These are phyloP conservation scores for Ajuga chamaepitys DNA, from an alignment of 257 asterid species.

Conservation along the genomic window DNA sequence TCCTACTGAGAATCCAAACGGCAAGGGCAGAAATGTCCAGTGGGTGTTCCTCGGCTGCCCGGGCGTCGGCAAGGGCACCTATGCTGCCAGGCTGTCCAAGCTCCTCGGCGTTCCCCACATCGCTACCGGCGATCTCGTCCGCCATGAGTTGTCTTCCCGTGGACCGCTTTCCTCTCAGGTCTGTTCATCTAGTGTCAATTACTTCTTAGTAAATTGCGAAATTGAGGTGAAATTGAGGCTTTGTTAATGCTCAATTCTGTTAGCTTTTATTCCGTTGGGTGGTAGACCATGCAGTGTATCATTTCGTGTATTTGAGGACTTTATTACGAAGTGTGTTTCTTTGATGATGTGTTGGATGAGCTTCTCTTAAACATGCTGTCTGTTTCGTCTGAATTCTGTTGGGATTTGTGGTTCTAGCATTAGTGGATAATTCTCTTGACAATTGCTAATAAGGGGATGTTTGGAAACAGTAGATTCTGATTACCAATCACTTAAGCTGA, in stretches of 20 bases:
- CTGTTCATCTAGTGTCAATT: neutral
- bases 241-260: neutral
- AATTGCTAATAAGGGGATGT: no score
- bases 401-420: neutral
- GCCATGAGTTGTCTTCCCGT: constrained; percentile 62
- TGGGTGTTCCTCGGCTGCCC: constrained; percentile 98
- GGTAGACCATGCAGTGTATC: no score
- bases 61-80: constrained; percentile 96
- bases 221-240: neutral
- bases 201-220: neutral
- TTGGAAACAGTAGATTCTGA: no score
- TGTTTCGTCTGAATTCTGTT: neutral
- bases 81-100: constrained; percentile 70
- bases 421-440: neutral
- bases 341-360: neutral
- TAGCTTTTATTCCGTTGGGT: no score
- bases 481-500: no score
- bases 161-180: constrained; percentile 78
- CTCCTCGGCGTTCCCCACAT: constrained; percentile 88
- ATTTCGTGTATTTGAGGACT: no score
- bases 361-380: neutral
- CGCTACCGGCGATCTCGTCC: constrained; percentile 97
- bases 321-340: neutral
- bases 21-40: constrained; percentile 59
- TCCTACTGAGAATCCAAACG: constrained; percentile 11